phyloP scores from a whole-genome alignment of 768 basidiomycete species.

The Harrya chromipes region DNA sequence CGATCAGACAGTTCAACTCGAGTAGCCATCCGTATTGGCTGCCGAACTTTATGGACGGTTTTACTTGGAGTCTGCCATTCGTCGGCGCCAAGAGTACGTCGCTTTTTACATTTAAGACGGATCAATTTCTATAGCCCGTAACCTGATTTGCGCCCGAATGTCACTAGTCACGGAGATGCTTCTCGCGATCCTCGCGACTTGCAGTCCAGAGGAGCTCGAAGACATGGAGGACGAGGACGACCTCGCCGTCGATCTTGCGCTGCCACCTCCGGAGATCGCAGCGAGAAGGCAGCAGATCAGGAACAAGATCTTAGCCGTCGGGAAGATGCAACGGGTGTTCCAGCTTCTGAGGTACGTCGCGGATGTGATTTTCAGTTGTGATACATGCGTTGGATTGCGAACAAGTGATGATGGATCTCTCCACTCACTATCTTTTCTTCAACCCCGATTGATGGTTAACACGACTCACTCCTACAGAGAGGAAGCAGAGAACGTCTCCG shows the following conservation, averaged over 20 bases:
- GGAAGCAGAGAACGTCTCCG: constrained; percentile 75
- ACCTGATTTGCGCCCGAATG: background rate
- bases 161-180: constrained; percentile 92
- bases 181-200: constrained; percentile 89
- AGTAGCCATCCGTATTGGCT: constrained; percentile 90
- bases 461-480: constrained; percentile 43
- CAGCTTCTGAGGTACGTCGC: constrained; percentile 73
- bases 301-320: constrained; percentile 92
- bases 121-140: background rate
- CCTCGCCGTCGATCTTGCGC: constrained; percentile 24
- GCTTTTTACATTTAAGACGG: background rate
- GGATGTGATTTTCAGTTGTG: background rate
- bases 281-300: constrained; percentile 75
- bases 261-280: constrained; percentile 42
- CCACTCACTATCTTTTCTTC: background rate
- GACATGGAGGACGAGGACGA: constrained; percentile 50
- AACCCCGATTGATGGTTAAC: background rate
- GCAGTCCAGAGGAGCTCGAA: constrained; percentile 89
- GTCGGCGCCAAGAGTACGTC: constrained; percentile 93
- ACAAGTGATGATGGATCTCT: no score
- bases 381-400: no score
- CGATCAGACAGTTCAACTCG: constrained; percentile 85
- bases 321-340: constrained; percentile 88
- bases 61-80: constrained; percentile 98
- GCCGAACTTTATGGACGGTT: constrained; percentile 98